A percentile compares a stretch with the other conserved stretches of the same genome.
Conservation (phyloP, 2,329 filamentous ascomycete species). For the Dothiorella sarmentorum region DNA sequence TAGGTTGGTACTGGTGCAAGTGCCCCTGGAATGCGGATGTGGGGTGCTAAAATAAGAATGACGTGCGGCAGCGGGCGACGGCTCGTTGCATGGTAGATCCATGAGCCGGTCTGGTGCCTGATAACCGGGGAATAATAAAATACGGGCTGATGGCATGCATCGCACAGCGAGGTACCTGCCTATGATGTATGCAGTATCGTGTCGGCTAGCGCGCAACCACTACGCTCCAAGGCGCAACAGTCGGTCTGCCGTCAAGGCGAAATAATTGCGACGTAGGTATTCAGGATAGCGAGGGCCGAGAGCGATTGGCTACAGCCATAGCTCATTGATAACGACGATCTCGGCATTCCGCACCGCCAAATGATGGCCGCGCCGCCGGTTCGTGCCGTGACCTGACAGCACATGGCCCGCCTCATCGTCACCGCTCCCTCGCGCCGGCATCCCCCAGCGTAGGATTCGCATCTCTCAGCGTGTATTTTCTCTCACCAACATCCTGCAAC, state of each 20-base stretch:
- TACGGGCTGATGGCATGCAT: too few relatives aligned
- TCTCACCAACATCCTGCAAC: neutral
- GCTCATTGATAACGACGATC: neutral
- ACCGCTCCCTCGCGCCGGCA: conserved; percentile 13
- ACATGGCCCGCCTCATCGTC: conserved; percentile 11
- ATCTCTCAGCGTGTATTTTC: neutral
- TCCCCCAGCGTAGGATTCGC: conserved; percentile 9
- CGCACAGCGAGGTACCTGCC: too few relatives aligned
- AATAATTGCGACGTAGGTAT: neutral
- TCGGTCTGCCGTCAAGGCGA: neutral
- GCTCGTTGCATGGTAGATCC: too few relatives aligned
- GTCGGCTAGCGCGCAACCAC: too few relatives aligned
- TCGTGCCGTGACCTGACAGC: conserved; percentile 15
- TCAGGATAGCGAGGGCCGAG: neutral
- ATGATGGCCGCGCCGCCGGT: conserved; percentile 4
- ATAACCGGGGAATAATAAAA: too few relatives aligned
- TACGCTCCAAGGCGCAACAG: too few relatives aligned
- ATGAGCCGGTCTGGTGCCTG: too few relatives aligned
- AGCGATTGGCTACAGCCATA: neutral
- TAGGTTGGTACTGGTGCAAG: too few relatives aligned
- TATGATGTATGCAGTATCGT: neutral
- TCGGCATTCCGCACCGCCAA: neutral
- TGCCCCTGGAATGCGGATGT: too few relatives aligned
- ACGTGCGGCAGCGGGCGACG: too few relatives aligned
- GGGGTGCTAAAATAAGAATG: neutral